Percentiles rank a stretch among this genome's conserved stretches.
phyloP scores from a whole-genome alignment of 2,329 filamentous ascomycete genomes.

The Apiospora kogelbergensis region DNA sequence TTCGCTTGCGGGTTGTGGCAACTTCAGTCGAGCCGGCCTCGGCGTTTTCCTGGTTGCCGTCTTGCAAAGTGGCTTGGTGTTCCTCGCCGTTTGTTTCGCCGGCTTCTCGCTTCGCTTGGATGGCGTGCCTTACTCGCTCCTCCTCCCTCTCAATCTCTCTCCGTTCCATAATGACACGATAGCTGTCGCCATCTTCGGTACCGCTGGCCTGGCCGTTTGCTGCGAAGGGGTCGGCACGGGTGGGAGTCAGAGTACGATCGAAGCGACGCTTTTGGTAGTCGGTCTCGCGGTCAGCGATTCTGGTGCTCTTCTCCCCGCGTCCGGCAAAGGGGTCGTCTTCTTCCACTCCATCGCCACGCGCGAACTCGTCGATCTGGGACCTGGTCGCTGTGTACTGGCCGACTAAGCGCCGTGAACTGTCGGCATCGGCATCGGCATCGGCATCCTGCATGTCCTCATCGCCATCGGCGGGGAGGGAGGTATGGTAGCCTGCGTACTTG shows the following conservation, averaged over 20 bases:
- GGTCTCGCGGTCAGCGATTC: constrained; percentile 90
- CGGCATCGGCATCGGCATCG: constrained; percentile 69
- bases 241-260: constrained; percentile 82
- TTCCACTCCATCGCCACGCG: constrained; percentile 79
- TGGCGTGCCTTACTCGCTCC: constrained; percentile 76
- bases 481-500: constrained; percentile 87
- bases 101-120: constrained; percentile 67
- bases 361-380: constrained; percentile 92
- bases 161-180: constrained; percentile 86
- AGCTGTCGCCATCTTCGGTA: constrained; percentile 73
- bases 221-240: constrained; percentile 82
- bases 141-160: constrained; percentile 93
- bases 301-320: constrained; percentile 80
- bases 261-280: constrained; percentile 97
- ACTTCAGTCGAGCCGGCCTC: constrained; percentile 68
- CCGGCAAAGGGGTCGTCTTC: constrained; percentile 88
- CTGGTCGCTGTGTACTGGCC: constrained; percentile 95
- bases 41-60: constrained; percentile 70
- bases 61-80: constrained; percentile 73
- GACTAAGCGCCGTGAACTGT: constrained; percentile 75
- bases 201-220: constrained; percentile 69
- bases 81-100: constrained; percentile 58
- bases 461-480: constrained; percentile 81
- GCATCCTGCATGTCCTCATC: constrained; percentile 76
- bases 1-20: constrained; percentile 72